Evolutionary conservation across 1,284 basidiomycete species (phyloP).

Genomic region (Pterulicium gracile): DNA sequence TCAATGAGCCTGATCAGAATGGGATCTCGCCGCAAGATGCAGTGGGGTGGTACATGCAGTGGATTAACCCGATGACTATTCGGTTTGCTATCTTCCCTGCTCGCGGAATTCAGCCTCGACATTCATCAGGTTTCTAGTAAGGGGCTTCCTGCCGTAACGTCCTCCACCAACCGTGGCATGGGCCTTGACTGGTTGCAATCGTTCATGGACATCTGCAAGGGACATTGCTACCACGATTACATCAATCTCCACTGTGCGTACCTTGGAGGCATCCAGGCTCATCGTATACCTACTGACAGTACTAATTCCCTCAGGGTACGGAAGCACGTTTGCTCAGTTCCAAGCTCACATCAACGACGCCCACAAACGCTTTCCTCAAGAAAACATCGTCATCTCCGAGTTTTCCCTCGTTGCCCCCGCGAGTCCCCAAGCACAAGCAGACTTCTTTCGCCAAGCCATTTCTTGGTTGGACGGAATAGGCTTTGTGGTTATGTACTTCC

Average conservation of each 20-base stretch:
- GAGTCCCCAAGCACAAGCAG: slow-evolving; percentile 7
- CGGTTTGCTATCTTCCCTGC: not conserved
- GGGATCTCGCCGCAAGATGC: slow-evolving; percentile 18
- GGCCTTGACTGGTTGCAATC: slow-evolving; percentile 23
- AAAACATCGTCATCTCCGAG: slow-evolving; percentile 13
- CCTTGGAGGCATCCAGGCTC: too few relatives aligned
- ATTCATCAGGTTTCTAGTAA: slow-evolving; percentile 17
- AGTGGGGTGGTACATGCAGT: slow-evolving; percentile 24
- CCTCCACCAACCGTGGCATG: slow-evolving; percentile 16
- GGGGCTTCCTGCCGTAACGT: slow-evolving; percentile 24
- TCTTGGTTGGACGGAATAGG: slow-evolving; percentile 12
- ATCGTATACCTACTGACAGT: too few relatives aligned
- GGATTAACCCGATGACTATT: slow-evolving; percentile 22
- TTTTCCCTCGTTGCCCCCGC: slow-evolving; percentile 11
- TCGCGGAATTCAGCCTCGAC: not conserved
- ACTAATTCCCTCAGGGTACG: slow-evolving; percentile 6
- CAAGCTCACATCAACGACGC: slow-evolving; percentile 9
- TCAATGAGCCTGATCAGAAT: slow-evolving; percentile 25
- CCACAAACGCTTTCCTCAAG: slow-evolving; percentile 9
- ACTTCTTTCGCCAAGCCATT: slow-evolving; percentile 13
- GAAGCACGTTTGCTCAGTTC: slow-evolving; percentile 9
- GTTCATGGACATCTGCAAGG: slow-evolving; percentile 21
- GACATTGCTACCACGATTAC: slow-evolving; percentile 21
- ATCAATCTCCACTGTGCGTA: slow-evolving; percentile 15
- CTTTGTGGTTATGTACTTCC: slow-evolving; percentile 16